Percentiles rank a stretch among this genome's conserved stretches.
Conservation (phyloP, 2,329 filamentous ascomycete genomes). For the Alternaria triticimaculans region DNA sequence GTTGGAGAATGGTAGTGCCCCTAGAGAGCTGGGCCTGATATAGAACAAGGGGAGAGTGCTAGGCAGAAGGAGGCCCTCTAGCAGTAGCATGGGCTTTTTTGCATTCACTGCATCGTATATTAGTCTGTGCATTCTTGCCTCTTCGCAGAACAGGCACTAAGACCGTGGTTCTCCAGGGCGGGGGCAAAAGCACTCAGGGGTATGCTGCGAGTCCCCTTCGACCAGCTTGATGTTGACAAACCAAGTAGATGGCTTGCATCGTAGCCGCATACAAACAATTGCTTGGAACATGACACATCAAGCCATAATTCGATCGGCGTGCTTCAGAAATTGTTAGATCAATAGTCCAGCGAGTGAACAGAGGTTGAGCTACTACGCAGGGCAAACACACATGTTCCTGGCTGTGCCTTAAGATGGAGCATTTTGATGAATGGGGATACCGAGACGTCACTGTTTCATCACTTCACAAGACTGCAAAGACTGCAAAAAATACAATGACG, state of each 20-base stretch:
- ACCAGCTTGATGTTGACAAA: background rate
- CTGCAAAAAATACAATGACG: background rate
- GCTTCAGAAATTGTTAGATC: background rate
- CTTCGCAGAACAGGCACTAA: background rate
- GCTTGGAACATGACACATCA: background rate
- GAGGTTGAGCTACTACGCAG: background rate
- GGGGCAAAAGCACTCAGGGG: background rate
- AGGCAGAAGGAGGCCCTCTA: background rate
- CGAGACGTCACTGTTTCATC: background rate
- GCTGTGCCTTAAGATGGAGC: background rate
- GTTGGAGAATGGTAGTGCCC: background rate
- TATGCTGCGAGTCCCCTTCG: background rate
- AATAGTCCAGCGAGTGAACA: background rate
- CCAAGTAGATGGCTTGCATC: background rate
- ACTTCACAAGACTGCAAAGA: background rate
- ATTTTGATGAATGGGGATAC: background rate
- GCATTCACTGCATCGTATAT: background rate
- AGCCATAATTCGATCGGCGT: background rate
- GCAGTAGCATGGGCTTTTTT: background rate
- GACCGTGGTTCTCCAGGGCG: background rate
- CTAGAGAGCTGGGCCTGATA: background rate
- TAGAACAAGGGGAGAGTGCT: background rate
- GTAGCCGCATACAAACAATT: background rate
- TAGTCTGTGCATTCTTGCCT: background rate
- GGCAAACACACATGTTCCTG: background rate